These are phyloP conservation scores for Lepiota subincarnata DNA, from an alignment of 768 basidiomycete genomes.

Conservation along the genomic window DNA sequence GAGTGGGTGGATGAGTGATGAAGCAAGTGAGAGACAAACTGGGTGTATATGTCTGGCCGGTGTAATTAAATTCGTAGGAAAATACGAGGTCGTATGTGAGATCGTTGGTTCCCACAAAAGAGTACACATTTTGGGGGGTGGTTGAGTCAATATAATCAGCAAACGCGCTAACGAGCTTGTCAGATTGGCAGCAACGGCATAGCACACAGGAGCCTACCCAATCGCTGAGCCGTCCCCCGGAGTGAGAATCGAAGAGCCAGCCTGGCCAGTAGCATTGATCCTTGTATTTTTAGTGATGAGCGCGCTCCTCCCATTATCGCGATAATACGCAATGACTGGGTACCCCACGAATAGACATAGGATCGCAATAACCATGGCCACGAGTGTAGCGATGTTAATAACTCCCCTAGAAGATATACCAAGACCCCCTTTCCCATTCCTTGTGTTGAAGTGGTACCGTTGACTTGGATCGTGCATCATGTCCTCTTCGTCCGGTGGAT, in stretches of 20 bases:
- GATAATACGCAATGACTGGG: conserved; percentile 52
- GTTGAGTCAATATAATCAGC: conserved; percentile 50
- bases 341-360: conserved; percentile 73
- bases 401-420: conserved; percentile 21
- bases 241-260: conserved; percentile 19
- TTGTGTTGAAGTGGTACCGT: not conserved
- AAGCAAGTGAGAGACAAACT: not conserved
- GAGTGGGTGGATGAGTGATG: not conserved
- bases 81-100: conserved; percentile 65
- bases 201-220: not conserved
- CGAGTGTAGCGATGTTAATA: conserved; percentile 60
- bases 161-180: not conserved
- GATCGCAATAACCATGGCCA: conserved; percentile 53
- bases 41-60: conserved; percentile 57
- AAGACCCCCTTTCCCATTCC: not conserved
- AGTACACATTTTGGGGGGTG: conserved; percentile 57
- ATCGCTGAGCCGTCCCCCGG: not conserved
- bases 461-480: conserved; percentile 46
- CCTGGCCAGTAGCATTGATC: conserved; percentile 68
- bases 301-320: conserved; percentile 28
- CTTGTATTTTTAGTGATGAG: conserved; percentile 53
- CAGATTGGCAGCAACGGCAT: not conserved
- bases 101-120: conserved; percentile 70
- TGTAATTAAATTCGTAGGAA: conserved; percentile 73
- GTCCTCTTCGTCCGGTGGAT: conserved; percentile 53